Evolutionary conservation across 2,329 filamentous ascomycete species (phyloP), one percentile per base, ranked within the genome.

Genomic region (Penicillium sp.): DNA sequence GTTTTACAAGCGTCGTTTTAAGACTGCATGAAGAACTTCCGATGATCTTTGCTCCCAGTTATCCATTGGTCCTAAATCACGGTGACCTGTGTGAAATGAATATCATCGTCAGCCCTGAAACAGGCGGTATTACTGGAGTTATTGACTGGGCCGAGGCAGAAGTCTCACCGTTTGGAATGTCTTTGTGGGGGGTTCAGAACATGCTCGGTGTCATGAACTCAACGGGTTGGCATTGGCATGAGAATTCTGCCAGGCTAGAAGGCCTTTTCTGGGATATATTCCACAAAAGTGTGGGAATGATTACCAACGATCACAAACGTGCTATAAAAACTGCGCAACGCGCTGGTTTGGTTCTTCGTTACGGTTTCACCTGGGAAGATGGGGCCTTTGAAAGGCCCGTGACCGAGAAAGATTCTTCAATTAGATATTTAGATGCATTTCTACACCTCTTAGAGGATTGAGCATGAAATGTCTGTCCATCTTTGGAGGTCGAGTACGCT

Each of bases 101-200:
- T 55, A 46, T 60, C n/a, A 48, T 61, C 11, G 52, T 60, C 33
- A 42, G 61, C 47, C 47, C 51, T 18, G 56, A 16, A 23, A 55
- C 24, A 12, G 60, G 60, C 4, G 38, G 42, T 33, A 63, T 63
- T 49, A 62, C 48, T 18, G 61, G 60, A 11, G 54, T 63, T 23
- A 28, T 63, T 24, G 60, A 61, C 48, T 63, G 60, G 61, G 58
- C 58, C n/a, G 61, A 63, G 42, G 43, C 60, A 38, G 59, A 47
- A 49, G 30, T 60, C 55, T 43, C 57, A 21, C 61, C 61, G 7
- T 63, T 63, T 52, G 64, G 65, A 2, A 59, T 65, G 11, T 50
- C 62, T 18, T 49, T 67, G 1, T 65, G 55, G 24, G 60, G 62
- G 8, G 8, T 62, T 24, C 21, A 43, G 51, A 62, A 56, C 49